phyloP scores from a whole-genome alignment of 768 basidiomycete species.

The Mycena venus region DNA sequence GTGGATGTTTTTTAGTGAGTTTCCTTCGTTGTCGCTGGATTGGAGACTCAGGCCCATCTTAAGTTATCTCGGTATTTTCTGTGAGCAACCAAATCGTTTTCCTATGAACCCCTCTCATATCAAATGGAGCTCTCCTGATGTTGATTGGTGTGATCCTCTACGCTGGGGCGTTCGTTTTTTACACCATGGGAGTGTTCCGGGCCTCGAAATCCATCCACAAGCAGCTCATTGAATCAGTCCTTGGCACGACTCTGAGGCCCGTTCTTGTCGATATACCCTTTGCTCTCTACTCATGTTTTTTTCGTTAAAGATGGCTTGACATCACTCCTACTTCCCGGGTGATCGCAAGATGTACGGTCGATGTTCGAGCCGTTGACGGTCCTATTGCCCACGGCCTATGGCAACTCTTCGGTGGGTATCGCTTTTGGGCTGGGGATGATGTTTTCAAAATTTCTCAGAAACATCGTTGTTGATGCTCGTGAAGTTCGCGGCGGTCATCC shows the following conservation, averaged over 20 bases:
- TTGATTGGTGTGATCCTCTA: conserved; percentile 42
- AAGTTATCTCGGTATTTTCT: conserved; percentile 28
- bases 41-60: not conserved
- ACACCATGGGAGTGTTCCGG: conserved; percentile 51
- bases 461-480: conserved; percentile 38
- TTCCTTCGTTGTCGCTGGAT: conserved; percentile 10
- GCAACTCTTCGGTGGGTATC: conserved; percentile 44
- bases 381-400: conserved; percentile 50
- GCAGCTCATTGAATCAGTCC: too few relatives aligned
- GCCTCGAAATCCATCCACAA: conserved; percentile 58
- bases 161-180: conserved; percentile 42
- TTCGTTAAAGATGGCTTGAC: conserved; percentile 44
- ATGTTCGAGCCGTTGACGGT: conserved; percentile 51
- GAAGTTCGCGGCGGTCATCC: conserved; percentile 46
- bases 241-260: conserved; percentile 61
- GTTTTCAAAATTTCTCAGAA: conserved; percentile 43
- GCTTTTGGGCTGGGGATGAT: not conserved
- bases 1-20: conserved; percentile 36
- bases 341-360: conserved; percentile 63
- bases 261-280: not conserved
- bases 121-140: conserved; percentile 38
- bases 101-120: not conserved
- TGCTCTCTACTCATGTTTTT: not conserved
- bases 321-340: conserved; percentile 48
- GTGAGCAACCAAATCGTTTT: not conserved